Base-by-base conservation (phyloP, 164 flowering plant species). In the Sedum album region DNA sequence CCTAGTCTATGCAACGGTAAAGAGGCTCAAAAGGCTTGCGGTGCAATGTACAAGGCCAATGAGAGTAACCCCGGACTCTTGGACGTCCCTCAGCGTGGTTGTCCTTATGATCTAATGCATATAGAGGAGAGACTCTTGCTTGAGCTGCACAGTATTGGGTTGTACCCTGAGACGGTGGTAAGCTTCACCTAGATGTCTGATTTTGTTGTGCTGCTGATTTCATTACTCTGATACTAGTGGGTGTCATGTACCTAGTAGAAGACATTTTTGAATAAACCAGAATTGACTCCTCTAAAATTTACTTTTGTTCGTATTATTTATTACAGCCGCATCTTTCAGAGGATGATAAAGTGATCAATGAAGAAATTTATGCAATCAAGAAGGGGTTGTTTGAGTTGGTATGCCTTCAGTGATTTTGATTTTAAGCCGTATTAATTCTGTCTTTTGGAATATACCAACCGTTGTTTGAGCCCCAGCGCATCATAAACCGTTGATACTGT, bases 121-220 rank as follows among this genome's bases (percentile, higher is more conserved):
- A 66, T 86, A 46, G 87, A 90, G 26, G 93, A 84, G 57, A 88
- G 78, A 69, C 79, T 90, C 64, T 70, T 86, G 72, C 62, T 84
- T 73, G 98, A 93, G 80, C 85, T 93, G 46, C 92, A 86, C 72
- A 87, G 91, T 71, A 74, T 90, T 78, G 96, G 89, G 65, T 69
- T 93, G 64, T 82, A 70, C 76, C 84, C 83, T 23, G 97, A 93
- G 42, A 44, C 79, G 23, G 96, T 89, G 96, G 98, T 93, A 85
- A 62, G 83, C 49, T 44, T 72, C 66, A 61, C 57, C 66, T 41
- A 67, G 42, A 15, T 49, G 28, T 61, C 60, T 53, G 55, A 42
- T 55, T 28, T 30, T 57, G 62, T 57, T 55, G 9, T 55, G 60
- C 46, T 46, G 2, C 15, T 62, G 33, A 60, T 3, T 31, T 67